Evolutionary conservation across 257 asterid species (phyloP).

Genomic region (Rehmannia glutinosa): DNA sequence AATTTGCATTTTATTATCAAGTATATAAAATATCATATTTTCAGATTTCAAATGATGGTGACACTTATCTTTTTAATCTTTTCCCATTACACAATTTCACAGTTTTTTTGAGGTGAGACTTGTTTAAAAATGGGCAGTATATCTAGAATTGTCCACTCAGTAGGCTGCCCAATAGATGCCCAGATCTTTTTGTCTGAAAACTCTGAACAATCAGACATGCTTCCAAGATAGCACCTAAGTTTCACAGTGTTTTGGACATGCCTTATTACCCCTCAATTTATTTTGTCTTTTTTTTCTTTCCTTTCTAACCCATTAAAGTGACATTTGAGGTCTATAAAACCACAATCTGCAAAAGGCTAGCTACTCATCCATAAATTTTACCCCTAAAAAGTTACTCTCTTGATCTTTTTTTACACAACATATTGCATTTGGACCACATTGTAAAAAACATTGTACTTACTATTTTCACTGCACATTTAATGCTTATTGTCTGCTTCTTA

Average conservation of each 20-base stretch:
- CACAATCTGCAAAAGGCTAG: neutral
- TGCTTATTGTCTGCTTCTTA: conserved; percentile 25
- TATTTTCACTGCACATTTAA: conserved; percentile 20
- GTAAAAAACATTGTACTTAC: neutral
- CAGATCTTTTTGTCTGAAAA: conserved; percentile 12
- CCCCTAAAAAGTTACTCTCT: no score
- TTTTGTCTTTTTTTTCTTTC: conserved; percentile 14
- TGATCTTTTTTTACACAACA: neutral
- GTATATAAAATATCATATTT: no score
- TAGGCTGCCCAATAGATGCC: conserved; percentile 3
- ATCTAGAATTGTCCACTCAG: neutral
- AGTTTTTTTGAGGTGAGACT: neutral
- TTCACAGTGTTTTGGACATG: neutral
- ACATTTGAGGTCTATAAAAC: conserved; percentile 21
- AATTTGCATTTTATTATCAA: no score
- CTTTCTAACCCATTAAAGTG: conserved; percentile 11
- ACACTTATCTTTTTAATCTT: neutral
- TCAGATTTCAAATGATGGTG: neutral
- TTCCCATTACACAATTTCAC: neutral
- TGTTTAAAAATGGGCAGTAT: neutral
- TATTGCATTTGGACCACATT: conserved; percentile 26
- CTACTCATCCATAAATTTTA: conserved; percentile 2
- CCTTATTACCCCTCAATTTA: neutral
- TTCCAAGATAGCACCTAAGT: conserved; percentile 16
- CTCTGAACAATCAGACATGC: conserved; percentile 17